Base-by-base conservation (phyloP, 768 basidiomycete genomes). In the Lepiota brunneoincarnata region DNA sequence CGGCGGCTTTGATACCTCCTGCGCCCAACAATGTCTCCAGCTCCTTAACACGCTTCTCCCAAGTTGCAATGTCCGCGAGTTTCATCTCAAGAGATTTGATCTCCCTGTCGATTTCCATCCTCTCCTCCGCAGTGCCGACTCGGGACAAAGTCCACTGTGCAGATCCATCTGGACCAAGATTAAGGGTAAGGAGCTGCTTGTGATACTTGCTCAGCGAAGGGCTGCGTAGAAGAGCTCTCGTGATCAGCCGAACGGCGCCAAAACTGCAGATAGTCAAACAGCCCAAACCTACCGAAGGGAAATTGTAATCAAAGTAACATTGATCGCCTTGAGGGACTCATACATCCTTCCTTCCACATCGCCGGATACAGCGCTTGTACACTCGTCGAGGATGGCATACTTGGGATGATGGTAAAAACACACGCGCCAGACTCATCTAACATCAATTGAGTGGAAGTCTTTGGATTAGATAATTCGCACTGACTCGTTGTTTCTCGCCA, bases 261-360 rank as follows among this genome's bases (percentile, higher is more conserved):
- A n/a, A n/a, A n/a, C n/a, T n/a, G n/a, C n/a, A n/a, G n/a, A n/a
- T n/a, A n/a, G n/a, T n/a, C n/a, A n/a, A n/a, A n/a, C n/a, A n/a
- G n/a, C n/a, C 14, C 50, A 44, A 20, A 67, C 79, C 1, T 59
- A 89, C 89, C 89, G 85, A 49, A n/a, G 75, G 14, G 94, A 94
- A 47, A 98, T 92, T 3, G 94, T 98, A 54, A 98, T 88, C 43
- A 98, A 78, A 0, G 95, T 95, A 64, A 97, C 93, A 1, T 88
- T 93, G 11, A 91, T 74, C 28, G 84, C 78, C 69, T 97, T 97
- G 24, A 90, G 87, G 58, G 91, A 85, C 66, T 95, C 90, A 72
- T 98, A 98, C 91, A 98, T 94, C 59, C 83, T 76, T 0, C 94
- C 94, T 67, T 98, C 95, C 18, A n/a, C 94, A 65, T 98, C 96